Evolutionary conservation across 805 yeast species (phyloP), one percentile per base, ranked within the genome.

Genomic region (Sugiyamaella valdiviana): DNA sequence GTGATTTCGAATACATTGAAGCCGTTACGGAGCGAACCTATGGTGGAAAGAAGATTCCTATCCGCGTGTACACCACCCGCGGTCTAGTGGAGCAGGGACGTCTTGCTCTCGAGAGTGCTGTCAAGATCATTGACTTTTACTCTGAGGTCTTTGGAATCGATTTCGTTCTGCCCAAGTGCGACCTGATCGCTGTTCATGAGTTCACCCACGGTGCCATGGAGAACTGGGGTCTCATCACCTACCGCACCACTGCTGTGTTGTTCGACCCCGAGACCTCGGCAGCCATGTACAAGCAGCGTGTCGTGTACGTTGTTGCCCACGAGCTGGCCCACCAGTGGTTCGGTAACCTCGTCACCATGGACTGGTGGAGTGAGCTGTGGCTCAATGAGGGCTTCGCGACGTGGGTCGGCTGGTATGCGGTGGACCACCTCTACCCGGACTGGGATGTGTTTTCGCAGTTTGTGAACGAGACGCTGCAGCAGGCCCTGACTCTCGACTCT

Each of bases 251-350:
- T 39, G 91, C 84, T 57, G 69, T 85, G 51, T 73, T 85, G 54
- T 73, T 81, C 53, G 90, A 85, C 64, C 81, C 82, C 46, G 73
- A 74, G 55, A 78, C 77, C 57, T 74, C 88, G 36, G 79, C 81
- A 52, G 70, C 79, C 53, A 72, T 71, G 51, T 76, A 83, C 56
- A 78, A 80, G 63, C 81, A 80, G 64, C 75, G 90, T 64, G 93
- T 85, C 36, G 84, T 89, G 35, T 91, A 85, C 62, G 93, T 85
- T 43, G 89, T 85, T 40, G 86, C 83, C 70, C 95, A 85, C 70
- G 95, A 85, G 69, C 75, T 85, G 70, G 93, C 95, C 44, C 95
- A 85, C 67, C 95, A 85, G 71, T 85, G 95, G 95, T 85, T 85
- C 60, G 95, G 95, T 63, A 83, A 85, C 67, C 74, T 85, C 67